Evolutionary conservation across 495 filamentous ascomycete species (phyloP), one percentile per base, ranked within the genome.

Genomic region (Podospora pseudopauciseta): DNA sequence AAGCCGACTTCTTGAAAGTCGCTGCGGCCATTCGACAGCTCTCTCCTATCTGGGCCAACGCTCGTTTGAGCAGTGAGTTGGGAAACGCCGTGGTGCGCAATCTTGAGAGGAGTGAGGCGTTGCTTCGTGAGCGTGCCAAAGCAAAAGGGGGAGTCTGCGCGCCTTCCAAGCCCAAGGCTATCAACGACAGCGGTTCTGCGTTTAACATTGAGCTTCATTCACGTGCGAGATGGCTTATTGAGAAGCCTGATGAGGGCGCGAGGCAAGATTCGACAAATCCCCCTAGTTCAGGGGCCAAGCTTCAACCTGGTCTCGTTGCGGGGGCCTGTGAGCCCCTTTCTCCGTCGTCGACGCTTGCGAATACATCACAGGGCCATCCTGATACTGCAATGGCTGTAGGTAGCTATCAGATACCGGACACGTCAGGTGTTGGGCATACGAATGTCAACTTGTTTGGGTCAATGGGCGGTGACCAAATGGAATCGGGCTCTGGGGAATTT

Each of bases 1-100:
- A 84, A 60, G 78, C 80, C 56, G 85, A 87, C 18, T 84, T 93
- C 60, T 84, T 86, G 57, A 81, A 78, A 57, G 88, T 87, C 56
- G 86, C 86, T 58, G 70, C 78, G 2, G 71, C 89, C 0, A 78
- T 93, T 27, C 84, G 86, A 64, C 75, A 77, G 2, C 75, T 91
- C 5, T 82, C 86, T 20, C 77, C 77, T 4, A 82, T 82, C 5
- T 93, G 89, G 83, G 87, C 83, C 73, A 88, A 85, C 60, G 89
- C 89, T 1, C 83, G 86, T 34, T 83, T 85, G 30, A 89, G 87
- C 79, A 85, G 86, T 9, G 79, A 83, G n/a, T 79, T 90, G 1
- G 87, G 86, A 0, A 71, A 78, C n/a, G 57, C 64, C 2, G 73
- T 76, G n/a, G 72, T 75, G 71, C 32, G 32, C 13, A 69, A 74